phyloP scores from a whole-genome alignment of 2,329 filamentous ascomycete species.

The Penicillium sp. region DNA sequence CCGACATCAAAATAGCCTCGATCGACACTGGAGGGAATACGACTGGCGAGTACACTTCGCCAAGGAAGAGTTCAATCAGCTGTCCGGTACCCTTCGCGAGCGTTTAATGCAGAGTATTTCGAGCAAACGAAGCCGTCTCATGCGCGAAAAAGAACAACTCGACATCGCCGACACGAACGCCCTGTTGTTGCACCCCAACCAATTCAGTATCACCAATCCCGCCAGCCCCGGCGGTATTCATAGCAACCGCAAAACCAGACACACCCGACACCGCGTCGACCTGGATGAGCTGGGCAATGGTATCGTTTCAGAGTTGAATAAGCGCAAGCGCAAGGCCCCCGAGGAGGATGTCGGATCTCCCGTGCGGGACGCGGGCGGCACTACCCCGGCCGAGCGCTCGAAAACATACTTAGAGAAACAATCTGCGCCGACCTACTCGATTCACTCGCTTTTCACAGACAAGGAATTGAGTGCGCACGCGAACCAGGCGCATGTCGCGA shows the following conservation, averaged over 20 bases:
- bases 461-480: constrained; percentile 67
- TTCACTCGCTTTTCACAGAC: constrained; percentile 68
- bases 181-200: constrained; percentile 66
- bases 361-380: constrained; percentile 52
- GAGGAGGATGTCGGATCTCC: constrained; percentile 65
- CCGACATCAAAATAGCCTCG: constrained; percentile 60
- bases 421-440: constrained; percentile 62
- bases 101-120: constrained; percentile 63
- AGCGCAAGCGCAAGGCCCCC: constrained; percentile 62
- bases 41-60: constrained; percentile 65
- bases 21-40: constrained; percentile 60
- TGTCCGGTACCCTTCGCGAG: constrained; percentile 64
- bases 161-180: constrained; percentile 70
- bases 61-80: constrained; percentile 64
- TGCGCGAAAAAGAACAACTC: constrained; percentile 69
- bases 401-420: constrained; percentile 61
- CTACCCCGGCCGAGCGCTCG: constrained; percentile 56
- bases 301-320: constrained; percentile 53
- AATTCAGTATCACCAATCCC: constrained; percentile 69
- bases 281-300: constrained; percentile 57
- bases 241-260: constrained; percentile 65
- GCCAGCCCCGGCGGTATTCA: constrained; percentile 64
- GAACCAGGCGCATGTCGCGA: constrained; percentile 64
- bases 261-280: constrained; percentile 62
- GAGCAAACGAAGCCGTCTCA: constrained; percentile 60